Conservation (phyloP, 1,139 yeast genomes). For the Hemisphaericaspora lyxosophila region DNA sequence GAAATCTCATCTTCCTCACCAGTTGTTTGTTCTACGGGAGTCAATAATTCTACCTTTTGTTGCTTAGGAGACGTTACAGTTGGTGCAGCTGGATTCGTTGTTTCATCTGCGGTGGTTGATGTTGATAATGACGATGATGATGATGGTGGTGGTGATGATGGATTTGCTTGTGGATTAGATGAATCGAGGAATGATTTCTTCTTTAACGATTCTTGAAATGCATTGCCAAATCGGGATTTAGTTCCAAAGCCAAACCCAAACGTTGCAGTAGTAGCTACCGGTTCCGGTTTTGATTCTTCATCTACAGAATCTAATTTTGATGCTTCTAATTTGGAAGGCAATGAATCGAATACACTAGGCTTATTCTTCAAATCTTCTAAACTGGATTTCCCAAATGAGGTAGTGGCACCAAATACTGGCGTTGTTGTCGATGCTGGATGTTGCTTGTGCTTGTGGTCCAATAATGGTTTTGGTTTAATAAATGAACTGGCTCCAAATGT, state of each 20-base stretch:
- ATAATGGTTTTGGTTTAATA: constrained; percentile 16
- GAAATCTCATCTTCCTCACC: constrained; percentile 90
- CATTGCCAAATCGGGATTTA: constrained; percentile 58
- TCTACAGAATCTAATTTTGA: constrained; percentile 4
- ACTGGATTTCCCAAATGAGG: constrained; percentile 52
- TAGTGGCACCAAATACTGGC: constrained; percentile 48
- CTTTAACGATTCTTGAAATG: constrained; percentile 48
- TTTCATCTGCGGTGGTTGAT: constrained; percentile 4
- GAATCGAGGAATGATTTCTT: constrained; percentile 59
- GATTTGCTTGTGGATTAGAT: constrained; percentile 12
- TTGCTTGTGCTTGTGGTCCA: constrained; percentile 6
- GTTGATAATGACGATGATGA: too few species aligned
- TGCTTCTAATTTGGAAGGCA: constrained; percentile 15
- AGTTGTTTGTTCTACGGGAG: constrained; percentile 59
- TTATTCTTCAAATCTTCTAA: constrained; percentile 19
- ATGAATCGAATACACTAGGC: constrained; percentile 38
- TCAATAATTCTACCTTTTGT: constrained; percentile 49
- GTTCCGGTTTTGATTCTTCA: constrained; percentile 4
- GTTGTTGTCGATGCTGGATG: constrained; percentile 13
- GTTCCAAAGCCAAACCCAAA: constrained; percentile 50
- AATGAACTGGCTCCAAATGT: constrained; percentile 37
- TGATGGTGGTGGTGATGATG: too few species aligned
- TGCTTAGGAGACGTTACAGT: constrained; percentile 21
- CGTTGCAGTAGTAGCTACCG: constrained; percentile 2
- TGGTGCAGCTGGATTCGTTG: constrained; percentile 16